Evolutionary conservation across 441 rosid species (phyloP).

Genomic region (Bocquillonia castaneifolia): DNA sequence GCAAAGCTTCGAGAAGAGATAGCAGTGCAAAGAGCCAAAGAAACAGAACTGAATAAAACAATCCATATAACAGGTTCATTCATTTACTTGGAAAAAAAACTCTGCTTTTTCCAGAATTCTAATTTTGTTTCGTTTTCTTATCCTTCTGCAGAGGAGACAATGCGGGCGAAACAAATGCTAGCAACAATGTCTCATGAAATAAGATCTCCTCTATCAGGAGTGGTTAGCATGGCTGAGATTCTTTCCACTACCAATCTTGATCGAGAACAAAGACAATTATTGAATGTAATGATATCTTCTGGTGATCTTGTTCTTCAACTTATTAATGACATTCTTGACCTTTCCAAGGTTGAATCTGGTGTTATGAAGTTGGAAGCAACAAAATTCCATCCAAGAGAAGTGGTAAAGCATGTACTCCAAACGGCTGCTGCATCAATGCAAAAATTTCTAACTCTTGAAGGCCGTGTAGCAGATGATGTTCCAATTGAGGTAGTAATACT

Average conservation of each 20-base stretch:
- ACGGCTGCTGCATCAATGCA: slow-evolving; percentile 90
- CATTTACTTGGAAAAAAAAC: slow-evolving; percentile 5
- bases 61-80: slow-evolving; percentile 90
- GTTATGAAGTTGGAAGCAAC: slow-evolving; percentile 96
- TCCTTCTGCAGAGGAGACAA: slow-evolving; percentile 76
- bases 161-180: slow-evolving; percentile 94
- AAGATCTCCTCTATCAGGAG: slow-evolving; percentile 87
- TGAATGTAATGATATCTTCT: slow-evolving; percentile 92
- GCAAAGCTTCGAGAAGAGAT: slow-evolving; percentile 84
- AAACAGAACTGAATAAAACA: slow-evolving; percentile 88
- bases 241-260: slow-evolving; percentile 72
- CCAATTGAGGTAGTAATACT: slow-evolving; percentile 59
- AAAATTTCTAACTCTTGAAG: slow-evolving; percentile 76
- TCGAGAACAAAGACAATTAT: slow-evolving; percentile 62
- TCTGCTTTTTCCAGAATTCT: neutral
- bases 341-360: slow-evolving; percentile 98
- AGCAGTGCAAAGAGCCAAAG: slow-evolving; percentile 94
- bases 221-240: slow-evolving; percentile 96
- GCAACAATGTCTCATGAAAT: slow-evolving; percentile 99
- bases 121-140: neutral
- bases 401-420: slow-evolving; percentile 91
- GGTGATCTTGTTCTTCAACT: slow-evolving; percentile 95
- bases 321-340: slow-evolving; percentile 91
- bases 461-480: slow-evolving; percentile 77
- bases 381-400: slow-evolving; percentile 86